Evolutionary conservation across 2,329 filamentous ascomycete species (phyloP).

Genomic region (Berkeleyomyces rouxiae): DNA sequence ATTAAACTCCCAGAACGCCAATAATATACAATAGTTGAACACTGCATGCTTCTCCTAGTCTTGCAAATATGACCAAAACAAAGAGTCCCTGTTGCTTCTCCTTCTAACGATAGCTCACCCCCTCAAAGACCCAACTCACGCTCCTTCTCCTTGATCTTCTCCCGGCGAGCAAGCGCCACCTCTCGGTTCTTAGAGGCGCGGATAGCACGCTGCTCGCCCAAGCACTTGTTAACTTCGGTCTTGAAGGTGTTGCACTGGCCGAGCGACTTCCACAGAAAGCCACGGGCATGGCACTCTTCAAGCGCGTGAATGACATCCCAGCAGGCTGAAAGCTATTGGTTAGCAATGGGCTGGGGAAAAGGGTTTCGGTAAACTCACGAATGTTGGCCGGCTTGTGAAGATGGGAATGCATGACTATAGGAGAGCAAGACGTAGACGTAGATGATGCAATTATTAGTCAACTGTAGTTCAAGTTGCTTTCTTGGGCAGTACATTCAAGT

Average conservation of each 20-base stretch:
- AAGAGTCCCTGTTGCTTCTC: neutral
- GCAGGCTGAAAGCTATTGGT: constrained; percentile 49
- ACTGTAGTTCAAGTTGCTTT: too few species aligned
- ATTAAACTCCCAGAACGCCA: constrained; percentile 5
- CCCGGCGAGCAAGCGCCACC: constrained; percentile 49
- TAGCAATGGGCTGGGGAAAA: neutral
- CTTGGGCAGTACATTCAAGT: too few species aligned
- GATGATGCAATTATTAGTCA: too few species aligned
- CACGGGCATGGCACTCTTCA: constrained; percentile 84
- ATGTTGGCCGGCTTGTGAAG: constrained; percentile 64
- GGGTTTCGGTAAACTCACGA: constrained; percentile 7
- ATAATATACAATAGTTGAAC: neutral
- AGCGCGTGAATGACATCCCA: constrained; percentile 86
- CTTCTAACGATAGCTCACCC: neutral
- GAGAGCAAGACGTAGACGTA: too few species aligned
- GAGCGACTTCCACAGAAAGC: constrained; percentile 80
- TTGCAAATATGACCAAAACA: neutral
- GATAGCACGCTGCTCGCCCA: constrained; percentile 64
- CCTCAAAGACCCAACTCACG: constrained; percentile 28
- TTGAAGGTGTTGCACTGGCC: constrained; percentile 87
- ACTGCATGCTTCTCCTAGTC: neutral
- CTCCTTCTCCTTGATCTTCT: constrained; percentile 59
- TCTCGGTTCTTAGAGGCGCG: constrained; percentile 60
- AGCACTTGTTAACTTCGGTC: constrained; percentile 65
- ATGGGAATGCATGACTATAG: constrained; percentile 76